Evolutionary conservation across 1,284 basidiomycete species (phyloP).

Genomic region (Pseudozyma tsukubaensis): DNA sequence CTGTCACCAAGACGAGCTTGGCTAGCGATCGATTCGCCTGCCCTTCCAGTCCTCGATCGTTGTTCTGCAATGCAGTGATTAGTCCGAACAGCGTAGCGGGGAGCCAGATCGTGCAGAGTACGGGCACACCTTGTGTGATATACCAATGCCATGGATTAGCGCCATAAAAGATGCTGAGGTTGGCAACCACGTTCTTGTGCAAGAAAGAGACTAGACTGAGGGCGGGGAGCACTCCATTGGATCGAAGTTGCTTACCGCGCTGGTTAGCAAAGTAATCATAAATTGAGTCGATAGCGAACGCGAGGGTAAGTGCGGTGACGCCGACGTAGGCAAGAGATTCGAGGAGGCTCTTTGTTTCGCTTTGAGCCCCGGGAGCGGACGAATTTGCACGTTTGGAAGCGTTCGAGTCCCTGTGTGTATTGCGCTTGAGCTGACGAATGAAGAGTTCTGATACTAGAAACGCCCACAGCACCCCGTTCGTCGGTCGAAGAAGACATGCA

Average conservation of each 20-base stretch:
- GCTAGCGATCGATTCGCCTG: slow-evolving; percentile 31
- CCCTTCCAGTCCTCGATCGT: not conserved
- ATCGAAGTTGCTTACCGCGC: not conserved
- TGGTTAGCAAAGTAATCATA: slow-evolving; percentile 74
- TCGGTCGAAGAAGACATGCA: slow-evolving; percentile 84
- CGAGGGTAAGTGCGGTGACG: slow-evolving; percentile 67
- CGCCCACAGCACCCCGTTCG: slow-evolving; percentile 85
- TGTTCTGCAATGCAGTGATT: slow-evolving; percentile 7
- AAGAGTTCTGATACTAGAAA: slow-evolving; percentile 69
- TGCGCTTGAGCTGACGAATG: slow-evolving; percentile 6
- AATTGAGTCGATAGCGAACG: slow-evolving; percentile 75
- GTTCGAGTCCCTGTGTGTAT: not conserved
- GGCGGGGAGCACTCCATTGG: slow-evolving; percentile 70
- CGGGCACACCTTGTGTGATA: slow-evolving; percentile 83
- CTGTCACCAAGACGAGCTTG: slow-evolving; percentile 27
- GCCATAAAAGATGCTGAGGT: slow-evolving; percentile 94
- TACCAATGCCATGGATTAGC: slow-evolving; percentile 88
- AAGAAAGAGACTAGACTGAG: slow-evolving; percentile 86
- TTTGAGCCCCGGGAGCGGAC: slow-evolving; percentile 6
- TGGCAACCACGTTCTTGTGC: slow-evolving; percentile 75
- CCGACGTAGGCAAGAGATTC: slow-evolving; percentile 45
- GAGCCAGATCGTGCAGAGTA: slow-evolving; percentile 79
- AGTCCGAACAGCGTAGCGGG: slow-evolving; percentile 79
- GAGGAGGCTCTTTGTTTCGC: slow-evolving; percentile 18
- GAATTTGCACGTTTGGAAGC: too few species aligned